Percentiles rank a stretch among this genome's conserved stretches.
These are phyloP conservation scores for Prunus fruticosa DNA, from an alignment of 306 rosid genomes.

Conservation along the genomic window DNA sequence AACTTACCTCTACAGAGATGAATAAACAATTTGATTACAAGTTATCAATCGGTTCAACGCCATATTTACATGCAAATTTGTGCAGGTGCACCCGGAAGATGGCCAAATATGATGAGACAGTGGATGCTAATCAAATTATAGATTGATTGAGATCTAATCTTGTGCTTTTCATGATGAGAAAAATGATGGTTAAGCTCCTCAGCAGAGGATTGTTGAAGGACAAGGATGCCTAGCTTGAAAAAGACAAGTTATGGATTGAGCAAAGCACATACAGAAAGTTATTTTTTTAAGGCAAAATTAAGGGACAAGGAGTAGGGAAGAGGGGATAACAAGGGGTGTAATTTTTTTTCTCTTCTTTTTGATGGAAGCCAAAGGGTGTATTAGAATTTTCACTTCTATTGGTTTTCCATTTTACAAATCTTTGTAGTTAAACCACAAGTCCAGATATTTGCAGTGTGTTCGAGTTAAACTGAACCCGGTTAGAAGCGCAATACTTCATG, in stretches of 20 bases:
- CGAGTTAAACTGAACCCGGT: background rate
- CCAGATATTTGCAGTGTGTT: background rate
- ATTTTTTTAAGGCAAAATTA: background rate
- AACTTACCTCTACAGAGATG: too few relatives aligned
- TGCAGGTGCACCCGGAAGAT: constrained; percentile 47
- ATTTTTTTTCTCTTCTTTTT: background rate
- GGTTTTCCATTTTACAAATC: background rate
- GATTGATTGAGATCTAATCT: constrained; percentile 10
- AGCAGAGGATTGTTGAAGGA: constrained; percentile 11
- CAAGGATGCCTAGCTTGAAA: background rate
- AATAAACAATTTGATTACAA: background rate
- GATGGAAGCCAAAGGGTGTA: background rate
- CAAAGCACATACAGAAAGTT: background rate
- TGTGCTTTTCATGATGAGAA: background rate
- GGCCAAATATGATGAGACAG: constrained; percentile 18
- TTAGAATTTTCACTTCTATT: background rate
- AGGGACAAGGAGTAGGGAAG: background rate
- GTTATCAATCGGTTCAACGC: background rate
- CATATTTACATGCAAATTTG: background rate
- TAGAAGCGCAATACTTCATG: background rate
- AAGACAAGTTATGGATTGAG: background rate
- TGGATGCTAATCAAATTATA: constrained; percentile 17
- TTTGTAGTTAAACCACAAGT: background rate
- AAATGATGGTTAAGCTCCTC: constrained; percentile 9
- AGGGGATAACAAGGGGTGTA: background rate